Conservation (phyloP, 352 stramenopile species). For the Phytophthora sp. region DNA sequence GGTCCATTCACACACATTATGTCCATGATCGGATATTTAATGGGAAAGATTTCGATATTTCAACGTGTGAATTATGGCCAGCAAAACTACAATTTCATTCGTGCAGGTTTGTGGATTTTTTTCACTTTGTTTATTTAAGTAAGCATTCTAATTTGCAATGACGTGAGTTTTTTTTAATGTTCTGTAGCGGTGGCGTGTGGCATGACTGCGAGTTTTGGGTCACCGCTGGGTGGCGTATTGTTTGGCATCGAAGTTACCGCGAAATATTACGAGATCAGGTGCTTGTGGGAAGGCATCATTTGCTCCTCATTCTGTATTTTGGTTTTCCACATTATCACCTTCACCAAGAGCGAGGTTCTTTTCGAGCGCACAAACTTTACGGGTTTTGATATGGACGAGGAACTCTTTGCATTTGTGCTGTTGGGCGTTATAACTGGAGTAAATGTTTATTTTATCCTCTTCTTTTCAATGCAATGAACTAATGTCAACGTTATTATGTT, state of each 20-base stretch:
- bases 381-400: constrained; percentile 81
- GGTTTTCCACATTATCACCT: constrained; percentile 79
- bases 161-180: not conserved
- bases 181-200: constrained; percentile 68
- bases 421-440: constrained; percentile 74
- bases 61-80: constrained; percentile 69
- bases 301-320: constrained; percentile 81
- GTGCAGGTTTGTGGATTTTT: constrained; percentile 44
- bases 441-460: constrained; percentile 13
- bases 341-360: constrained; percentile 72
- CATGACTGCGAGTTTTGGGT: constrained; percentile 84
- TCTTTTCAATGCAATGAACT: not conserved
- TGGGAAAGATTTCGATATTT: constrained; percentile 72
- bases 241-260: constrained; percentile 87
- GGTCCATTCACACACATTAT: constrained; percentile 82
- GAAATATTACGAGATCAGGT: constrained; percentile 87
- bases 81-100: constrained; percentile 76
- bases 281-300: constrained; percentile 84
- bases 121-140: too few species aligned
- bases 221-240: constrained; percentile 74
- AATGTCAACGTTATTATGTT: not conserved
- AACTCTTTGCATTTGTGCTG: constrained; percentile 77
- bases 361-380: constrained; percentile 82
- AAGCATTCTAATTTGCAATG: not conserved
- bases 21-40: constrained; percentile 70